Percentiles rank a stretch among this genome's conserved stretches.
phyloP scores from a whole-genome alignment of 345 rosid species.

The Hibiscus mutabilis region DNA sequence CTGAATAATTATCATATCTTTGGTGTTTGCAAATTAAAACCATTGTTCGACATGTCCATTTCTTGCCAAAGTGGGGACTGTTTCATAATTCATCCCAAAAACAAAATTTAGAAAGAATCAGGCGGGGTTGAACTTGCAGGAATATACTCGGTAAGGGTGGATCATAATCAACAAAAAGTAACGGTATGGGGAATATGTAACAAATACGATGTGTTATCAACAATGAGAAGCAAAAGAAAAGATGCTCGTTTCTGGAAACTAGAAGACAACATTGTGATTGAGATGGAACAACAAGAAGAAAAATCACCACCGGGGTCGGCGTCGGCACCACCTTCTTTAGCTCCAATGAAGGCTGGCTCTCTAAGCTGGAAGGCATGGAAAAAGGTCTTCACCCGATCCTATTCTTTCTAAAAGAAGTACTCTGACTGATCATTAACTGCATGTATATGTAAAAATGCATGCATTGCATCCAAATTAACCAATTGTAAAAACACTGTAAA shows the following conservation, averaged over 20 bases:
- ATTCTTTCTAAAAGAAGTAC: constrained; percentile 35
- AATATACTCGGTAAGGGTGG: constrained; percentile 67
- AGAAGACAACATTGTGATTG: constrained; percentile 28
- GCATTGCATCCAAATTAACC: background rate
- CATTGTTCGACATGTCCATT: background rate
- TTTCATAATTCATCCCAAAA: no score
- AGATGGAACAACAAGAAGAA: constrained; percentile 20
- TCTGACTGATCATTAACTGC: background rate
- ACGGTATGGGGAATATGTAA: constrained; percentile 91
- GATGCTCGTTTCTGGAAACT: constrained; percentile 68
- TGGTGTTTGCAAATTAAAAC: background rate
- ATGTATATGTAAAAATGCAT: background rate
- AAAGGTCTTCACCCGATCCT: constrained; percentile 54
- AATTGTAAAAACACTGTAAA: no score
- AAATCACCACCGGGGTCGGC: background rate
- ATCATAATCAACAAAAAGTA: constrained; percentile 65
- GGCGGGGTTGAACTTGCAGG: constrained; percentile 31
- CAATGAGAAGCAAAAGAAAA: constrained; percentile 63
- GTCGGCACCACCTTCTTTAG: constrained; percentile 12
- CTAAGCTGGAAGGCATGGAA: constrained; percentile 54
- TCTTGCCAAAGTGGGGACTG: no score
- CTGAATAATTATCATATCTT: background rate
- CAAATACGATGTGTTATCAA: constrained; percentile 55
- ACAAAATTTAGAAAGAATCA: no score
- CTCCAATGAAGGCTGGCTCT: constrained; percentile 42